Percentiles rank a stretch among this genome's conserved stretches.
These are phyloP conservation scores for Paramecium octaurelia DNA, from an alignment of 73 alveolate species.

Conservation along the genomic window DNA sequence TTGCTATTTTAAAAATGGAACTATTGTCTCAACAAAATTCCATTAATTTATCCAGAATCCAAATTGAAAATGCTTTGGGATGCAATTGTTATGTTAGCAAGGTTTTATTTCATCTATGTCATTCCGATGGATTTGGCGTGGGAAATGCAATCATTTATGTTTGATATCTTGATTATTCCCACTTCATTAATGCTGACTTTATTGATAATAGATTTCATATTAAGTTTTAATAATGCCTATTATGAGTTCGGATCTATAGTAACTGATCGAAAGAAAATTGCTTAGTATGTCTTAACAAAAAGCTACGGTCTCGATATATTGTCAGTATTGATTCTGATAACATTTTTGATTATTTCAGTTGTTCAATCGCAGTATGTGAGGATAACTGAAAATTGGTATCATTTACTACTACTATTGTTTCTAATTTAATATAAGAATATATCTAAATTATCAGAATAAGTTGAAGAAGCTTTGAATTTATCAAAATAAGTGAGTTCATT, in stretches of 20 bases:
- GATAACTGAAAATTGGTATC: slow-evolving; percentile 9
- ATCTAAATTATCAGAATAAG: background rate
- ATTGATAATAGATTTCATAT: background rate
- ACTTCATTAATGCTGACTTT: background rate
- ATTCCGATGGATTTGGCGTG: slow-evolving; percentile 43
- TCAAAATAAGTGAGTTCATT: slow-evolving; percentile 33
- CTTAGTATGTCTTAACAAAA: background rate
- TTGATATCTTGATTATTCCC: background rate
- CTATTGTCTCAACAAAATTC: background rate
- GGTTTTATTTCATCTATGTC: slow-evolving; percentile 16
- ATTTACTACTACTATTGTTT: background rate
- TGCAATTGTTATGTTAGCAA: background rate
- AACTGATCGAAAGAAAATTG: slow-evolving; percentile 10
- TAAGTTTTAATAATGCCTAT: slow-evolving; percentile 41
- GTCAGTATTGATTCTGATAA: background rate
- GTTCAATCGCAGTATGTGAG: background rate
- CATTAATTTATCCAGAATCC: slow-evolving; percentile 39
- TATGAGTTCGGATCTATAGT: slow-evolving; percentile 34
- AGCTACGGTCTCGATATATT: background rate
- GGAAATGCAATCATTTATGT: slow-evolving; percentile 2
- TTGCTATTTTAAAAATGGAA: background rate
- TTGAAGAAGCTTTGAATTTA: slow-evolving; percentile 43
- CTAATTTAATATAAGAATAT: background rate
- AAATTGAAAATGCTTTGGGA: slow-evolving; percentile 40
- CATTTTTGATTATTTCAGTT: background rate